Evolutionary conservation across 768 basidiomycete genomes (phyloP).

Genomic region (Kwoniella dejecticola): DNA sequence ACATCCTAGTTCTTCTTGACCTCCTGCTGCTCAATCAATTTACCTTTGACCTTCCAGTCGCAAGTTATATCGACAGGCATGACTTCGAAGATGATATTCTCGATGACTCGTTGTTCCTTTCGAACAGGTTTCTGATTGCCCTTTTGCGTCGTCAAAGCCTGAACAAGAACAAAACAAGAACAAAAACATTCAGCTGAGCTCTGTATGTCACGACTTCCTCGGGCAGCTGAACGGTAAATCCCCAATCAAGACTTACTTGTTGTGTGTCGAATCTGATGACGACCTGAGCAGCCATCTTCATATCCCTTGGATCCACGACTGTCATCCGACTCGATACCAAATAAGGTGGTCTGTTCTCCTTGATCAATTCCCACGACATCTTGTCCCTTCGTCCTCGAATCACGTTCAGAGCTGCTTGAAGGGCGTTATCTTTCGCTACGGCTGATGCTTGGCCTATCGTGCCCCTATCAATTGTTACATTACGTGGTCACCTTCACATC

Average conservation of each 20-base stretch:
- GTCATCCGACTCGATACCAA: constrained; percentile 18
- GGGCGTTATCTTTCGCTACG: constrained; percentile 19
- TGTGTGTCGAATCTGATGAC: constrained; percentile 22
- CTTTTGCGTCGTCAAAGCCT: constrained; percentile 13
- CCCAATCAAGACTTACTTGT: constrained; percentile 12
- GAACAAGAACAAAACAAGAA: no score
- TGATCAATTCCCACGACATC: constrained; percentile 20
- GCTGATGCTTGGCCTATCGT: constrained; percentile 16
- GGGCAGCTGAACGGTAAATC: neutral
- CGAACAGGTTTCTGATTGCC: constrained; percentile 1
- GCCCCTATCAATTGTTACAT: constrained; percentile 6
- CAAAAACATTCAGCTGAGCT: no score
- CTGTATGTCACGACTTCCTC: neutral
- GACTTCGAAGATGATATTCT: constrained; percentile 23
- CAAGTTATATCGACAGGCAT: constrained; percentile 6
- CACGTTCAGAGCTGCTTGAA: constrained; percentile 9
- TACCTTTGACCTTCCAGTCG: constrained; percentile 27
- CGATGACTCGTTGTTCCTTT: constrained; percentile 17
- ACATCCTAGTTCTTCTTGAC: neutral
- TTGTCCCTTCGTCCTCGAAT: constrained; percentile 16
- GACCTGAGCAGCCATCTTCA: constrained; percentile 24
- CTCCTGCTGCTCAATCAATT: constrained; percentile 12
- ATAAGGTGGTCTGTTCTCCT: constrained; percentile 11
- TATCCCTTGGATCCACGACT: constrained; percentile 13
- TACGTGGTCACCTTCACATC: no score